Evolutionary conservation across 331 rosid species (phyloP).

Genomic region (Quercus phellos): DNA sequence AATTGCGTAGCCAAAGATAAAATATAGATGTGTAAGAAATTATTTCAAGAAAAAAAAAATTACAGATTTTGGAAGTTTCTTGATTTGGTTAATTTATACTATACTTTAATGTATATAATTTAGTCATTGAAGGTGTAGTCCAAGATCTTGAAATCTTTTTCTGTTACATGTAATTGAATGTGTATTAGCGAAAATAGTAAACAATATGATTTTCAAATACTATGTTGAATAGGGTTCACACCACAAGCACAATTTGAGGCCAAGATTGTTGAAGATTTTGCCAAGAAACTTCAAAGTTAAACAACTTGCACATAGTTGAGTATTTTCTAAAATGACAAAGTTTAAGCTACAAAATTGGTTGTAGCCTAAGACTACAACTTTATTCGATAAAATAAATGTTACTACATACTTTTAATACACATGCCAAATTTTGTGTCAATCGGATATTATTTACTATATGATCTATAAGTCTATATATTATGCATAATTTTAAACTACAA

Average conservation of each 20-base stretch:
- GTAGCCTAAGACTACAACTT: no score
- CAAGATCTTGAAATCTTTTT: slow-evolving; percentile 17
- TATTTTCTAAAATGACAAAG: no score
- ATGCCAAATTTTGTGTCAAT: no score
- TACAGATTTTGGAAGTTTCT: neutral
- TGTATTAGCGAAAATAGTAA: neutral
- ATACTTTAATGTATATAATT: neutral
- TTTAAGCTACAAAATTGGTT: no score
- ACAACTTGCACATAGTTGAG: neutral
- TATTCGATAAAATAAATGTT: no score
- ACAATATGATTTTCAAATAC: neutral
- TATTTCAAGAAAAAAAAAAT: neutral
- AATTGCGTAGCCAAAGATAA: neutral
- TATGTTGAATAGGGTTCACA: neutral
- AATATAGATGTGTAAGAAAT: neutral
- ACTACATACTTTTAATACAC: no score
- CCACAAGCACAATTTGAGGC: neutral
- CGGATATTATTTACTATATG: no score
- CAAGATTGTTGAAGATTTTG: neutral
- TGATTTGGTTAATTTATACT: neutral
- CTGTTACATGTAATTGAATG: neutral
- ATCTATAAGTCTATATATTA: no score
- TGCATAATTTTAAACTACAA: no score
- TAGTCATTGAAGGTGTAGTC: slow-evolving; percentile 17
- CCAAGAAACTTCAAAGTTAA: neutral